Evolutionary conservation across 345 rosid species (phyloP).

Genomic region (Sonneratia alba): DNA sequence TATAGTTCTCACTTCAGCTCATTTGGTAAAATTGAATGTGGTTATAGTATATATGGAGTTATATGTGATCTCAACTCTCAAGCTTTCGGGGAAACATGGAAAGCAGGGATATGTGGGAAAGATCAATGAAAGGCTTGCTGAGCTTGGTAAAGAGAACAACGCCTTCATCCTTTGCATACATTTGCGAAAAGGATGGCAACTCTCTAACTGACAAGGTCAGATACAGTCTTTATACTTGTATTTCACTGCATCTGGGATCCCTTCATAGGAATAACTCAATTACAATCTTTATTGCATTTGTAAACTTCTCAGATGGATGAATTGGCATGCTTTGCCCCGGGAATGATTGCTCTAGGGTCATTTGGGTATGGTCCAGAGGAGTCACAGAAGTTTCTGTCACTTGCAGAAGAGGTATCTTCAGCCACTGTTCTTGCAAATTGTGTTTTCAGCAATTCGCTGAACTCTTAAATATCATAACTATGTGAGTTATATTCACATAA

Average conservation of each 20-base stretch:
- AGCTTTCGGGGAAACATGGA: conserved; percentile 4
- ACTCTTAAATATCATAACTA: neutral
- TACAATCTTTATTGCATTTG: neutral
- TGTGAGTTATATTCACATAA: neutral
- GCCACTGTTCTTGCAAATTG: neutral
- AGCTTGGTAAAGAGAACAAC: conserved; percentile 73
- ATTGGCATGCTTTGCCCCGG: conserved; percentile 97
- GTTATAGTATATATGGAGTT: neutral
- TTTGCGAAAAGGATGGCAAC: conserved; percentile 78
- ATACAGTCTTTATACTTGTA: conserved; percentile 5
- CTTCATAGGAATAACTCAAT: neutral
- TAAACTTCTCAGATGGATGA: conserved; percentile 83
- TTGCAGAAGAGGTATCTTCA: conserved; percentile 82
- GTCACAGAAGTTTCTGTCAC: conserved; percentile 56
- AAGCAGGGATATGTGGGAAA: conserved; percentile 97
- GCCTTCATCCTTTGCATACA: conserved; percentile 78
- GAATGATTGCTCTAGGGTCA: conserved; percentile 97
- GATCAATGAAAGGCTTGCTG: conserved; percentile 84
- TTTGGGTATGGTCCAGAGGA: conserved; percentile 69
- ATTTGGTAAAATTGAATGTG: neutral
- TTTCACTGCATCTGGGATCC: neutral
- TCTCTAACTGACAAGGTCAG: conserved; percentile 60
- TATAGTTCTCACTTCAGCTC: conserved; percentile 4
- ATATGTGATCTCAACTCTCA: neutral
- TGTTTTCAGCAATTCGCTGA: neutral